Conservation (phyloP, 371 early-diverging fungal species). For the Choanephora cucurbitarum region DNA sequence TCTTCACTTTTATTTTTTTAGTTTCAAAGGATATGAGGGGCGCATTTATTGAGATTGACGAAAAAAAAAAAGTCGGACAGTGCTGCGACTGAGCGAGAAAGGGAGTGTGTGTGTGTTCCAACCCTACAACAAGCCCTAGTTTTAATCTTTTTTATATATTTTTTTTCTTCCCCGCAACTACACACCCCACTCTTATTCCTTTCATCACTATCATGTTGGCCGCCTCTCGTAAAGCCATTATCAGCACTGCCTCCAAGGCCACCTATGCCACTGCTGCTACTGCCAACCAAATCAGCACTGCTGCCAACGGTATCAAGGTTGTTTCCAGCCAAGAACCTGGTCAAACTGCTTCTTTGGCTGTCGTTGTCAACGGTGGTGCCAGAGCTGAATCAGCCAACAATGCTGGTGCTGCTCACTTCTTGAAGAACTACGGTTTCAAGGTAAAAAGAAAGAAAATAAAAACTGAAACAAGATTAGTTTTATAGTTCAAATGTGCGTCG, state of each 20-base stretch:
- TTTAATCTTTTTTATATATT: slow-evolving; percentile 11
- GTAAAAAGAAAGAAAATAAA: slow-evolving; percentile 45
- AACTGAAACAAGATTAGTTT: too few species aligned
- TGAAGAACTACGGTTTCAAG: slow-evolving; percentile 93
- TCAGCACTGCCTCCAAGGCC: slow-evolving; percentile 59
- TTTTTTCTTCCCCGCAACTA: slow-evolving; percentile 26
- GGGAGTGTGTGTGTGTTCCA: neutral
- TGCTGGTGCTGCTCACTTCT: slow-evolving; percentile 85
- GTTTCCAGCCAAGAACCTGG: slow-evolving; percentile 63
- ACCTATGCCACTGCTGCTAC: slow-evolving; percentile 60
- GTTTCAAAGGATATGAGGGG: neutral
- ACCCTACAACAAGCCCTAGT: slow-evolving; percentile 24
- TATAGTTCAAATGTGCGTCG: neutral
- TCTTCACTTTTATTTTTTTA: neutral
- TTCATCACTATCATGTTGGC: slow-evolving; percentile 53
- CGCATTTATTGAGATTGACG: neutral
- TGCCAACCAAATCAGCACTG: slow-evolving; percentile 39
- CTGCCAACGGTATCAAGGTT: slow-evolving; percentile 63
- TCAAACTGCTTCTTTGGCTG: slow-evolving; percentile 79
- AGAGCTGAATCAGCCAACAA: slow-evolving; percentile 76
- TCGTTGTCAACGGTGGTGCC: slow-evolving; percentile 90
- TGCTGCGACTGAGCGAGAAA: neutral
- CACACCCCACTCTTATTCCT: slow-evolving; percentile 32
- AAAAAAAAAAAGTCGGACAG: slow-evolving; percentile 3
- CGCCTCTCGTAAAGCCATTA: slow-evolving; percentile 65